Conservation (phyloP, 192 early-diverging fungal genomes). For the Rhizophagus prolifer region DNA sequence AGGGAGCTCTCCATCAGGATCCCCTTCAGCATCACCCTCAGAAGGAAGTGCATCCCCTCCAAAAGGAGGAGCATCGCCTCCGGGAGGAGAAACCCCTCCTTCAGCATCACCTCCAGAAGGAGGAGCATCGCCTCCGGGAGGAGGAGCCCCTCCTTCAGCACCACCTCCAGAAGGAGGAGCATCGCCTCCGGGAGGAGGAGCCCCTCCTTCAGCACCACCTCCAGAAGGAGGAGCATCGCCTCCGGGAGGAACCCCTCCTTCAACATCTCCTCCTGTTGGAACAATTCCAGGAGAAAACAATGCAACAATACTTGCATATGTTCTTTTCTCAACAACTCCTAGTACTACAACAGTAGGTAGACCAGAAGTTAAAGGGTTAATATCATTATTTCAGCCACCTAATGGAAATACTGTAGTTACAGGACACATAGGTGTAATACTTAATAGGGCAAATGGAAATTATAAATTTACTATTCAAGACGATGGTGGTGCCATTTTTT, state of each 20-base stretch:
- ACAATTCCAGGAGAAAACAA: background rate
- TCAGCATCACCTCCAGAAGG: too few relatives aligned
- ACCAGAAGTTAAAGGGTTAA: background rate
- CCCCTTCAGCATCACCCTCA: background rate
- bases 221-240: too few relatives aligned
- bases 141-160: background rate
- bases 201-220: too few relatives aligned
- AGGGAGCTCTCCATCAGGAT: background rate
- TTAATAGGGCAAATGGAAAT: background rate
- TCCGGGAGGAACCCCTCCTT: too few relatives aligned
- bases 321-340: background rate
- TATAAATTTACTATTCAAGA: background rate
- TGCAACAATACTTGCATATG: background rate
- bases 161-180: too few relatives aligned
- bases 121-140: too few relatives aligned
- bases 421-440: background rate
- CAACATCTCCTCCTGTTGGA: background rate
- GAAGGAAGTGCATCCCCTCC: too few relatives aligned
- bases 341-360: background rate
- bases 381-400: background rate
- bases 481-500: background rate
- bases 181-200: background rate
- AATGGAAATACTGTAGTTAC: background rate
- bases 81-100: background rate
- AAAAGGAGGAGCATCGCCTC: too few relatives aligned